Evolutionary conservation across 768 basidiomycete genomes (phyloP), one percentile per base, ranked within the genome.

Genomic region (Fibroporia radiculosa): DNA sequence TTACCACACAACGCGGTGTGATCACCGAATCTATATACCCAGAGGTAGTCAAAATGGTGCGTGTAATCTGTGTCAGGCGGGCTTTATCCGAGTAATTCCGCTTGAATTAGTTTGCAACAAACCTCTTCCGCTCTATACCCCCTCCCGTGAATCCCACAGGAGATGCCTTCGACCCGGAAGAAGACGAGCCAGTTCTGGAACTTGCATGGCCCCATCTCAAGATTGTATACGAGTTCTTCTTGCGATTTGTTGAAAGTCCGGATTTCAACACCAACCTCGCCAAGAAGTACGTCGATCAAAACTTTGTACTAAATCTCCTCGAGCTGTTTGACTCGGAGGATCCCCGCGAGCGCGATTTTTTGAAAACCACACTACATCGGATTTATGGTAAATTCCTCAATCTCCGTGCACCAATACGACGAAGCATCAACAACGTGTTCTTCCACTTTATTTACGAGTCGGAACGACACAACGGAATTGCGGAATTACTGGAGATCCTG

Each of bases 371-470:
- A 5, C 74, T 99, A 20, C 96, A 99, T 64, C 84, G 96, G 48
- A 98, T 99, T 65, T 99, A 99, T 60, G 96, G 96, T 63, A 98
- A 98, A 73, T 98, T 99, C 74, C 82, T 98, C 58, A 96, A 93
- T 62, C 79, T 98, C 34, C 92, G 96, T 48, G 95, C 96, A 32
- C 98, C 97, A 68, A 98, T 99, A 58, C 86, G 96, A 44, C 82
- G 96, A 48, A 97, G 95, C 46, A 98, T 99, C 78, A 96, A 95
- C 74, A 96, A 98, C 58, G 95, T 99, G 57, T 99, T 99, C 65
- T 98, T 96, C 77, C 84, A 93, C 60, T 99, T 98, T 71, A 75
- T 98, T 56, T 99, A 99, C 66, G 96, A 99, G 65, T 92, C 93
- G 1, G 96, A 99, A 62, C 82, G 96, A 37, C 95, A 99, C 73